Evolutionary conservation across 257 asterid genomes (phyloP).

Genomic region (Solanum medicagineum): DNA sequence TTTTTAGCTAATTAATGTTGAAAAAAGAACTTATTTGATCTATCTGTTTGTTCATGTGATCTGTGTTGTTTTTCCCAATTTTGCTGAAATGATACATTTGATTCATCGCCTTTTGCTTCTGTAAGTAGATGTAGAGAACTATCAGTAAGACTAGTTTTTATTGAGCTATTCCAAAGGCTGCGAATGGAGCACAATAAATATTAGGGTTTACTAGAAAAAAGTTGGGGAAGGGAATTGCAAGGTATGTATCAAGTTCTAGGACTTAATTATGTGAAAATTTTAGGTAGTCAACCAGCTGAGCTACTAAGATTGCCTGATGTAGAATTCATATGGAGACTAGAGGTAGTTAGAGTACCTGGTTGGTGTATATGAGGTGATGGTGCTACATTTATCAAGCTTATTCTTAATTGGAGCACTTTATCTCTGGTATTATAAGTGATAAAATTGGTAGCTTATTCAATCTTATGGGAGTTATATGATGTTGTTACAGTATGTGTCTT

Average conservation of each 20-base stretch:
- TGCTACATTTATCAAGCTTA: background rate
- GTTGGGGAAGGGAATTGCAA: background rate
- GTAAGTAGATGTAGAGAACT: background rate
- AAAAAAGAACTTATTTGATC: background rate
- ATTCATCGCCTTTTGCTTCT: background rate
- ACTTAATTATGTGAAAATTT: too few species aligned
- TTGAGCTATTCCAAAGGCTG: background rate
- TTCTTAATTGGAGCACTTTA: background rate
- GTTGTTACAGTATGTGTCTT: background rate
- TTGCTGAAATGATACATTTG: background rate
- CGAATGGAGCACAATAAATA: background rate
- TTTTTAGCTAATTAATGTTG: background rate
- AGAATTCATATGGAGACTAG: background rate
- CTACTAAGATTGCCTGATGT: background rate
- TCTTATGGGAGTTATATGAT: background rate
- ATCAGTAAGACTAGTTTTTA: background rate
- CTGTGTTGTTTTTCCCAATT: background rate
- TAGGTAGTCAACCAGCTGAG: background rate
- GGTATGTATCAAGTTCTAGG: too few species aligned
- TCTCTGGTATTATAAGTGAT: background rate
- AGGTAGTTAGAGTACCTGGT: background rate
- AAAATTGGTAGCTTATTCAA: background rate
- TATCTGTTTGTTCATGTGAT: background rate
- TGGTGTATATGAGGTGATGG: background rate
- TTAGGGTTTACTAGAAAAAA: background rate